phyloP scores from a whole-genome alignment of 306 rosid species.

The Acacia acuminata region DNA sequence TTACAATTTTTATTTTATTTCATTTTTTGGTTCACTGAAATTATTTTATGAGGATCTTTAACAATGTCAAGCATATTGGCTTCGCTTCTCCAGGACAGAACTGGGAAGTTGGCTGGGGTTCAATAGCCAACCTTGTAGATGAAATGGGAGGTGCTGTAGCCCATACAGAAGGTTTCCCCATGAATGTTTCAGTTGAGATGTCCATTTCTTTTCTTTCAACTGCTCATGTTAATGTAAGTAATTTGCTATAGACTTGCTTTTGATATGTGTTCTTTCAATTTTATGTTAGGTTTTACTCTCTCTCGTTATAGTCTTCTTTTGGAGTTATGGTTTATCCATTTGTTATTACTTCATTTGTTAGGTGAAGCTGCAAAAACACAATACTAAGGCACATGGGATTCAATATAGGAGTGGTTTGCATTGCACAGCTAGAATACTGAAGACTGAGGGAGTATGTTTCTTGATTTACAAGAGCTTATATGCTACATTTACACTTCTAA shows the following conservation, averaged over 20 bases:
- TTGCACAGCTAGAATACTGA: too few relatives aligned
- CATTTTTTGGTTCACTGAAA: neutral
- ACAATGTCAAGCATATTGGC: neutral
- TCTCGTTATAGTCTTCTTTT: neutral
- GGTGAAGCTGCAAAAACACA: too few relatives aligned
- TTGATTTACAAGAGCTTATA: too few relatives aligned
- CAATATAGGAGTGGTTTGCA: too few relatives aligned
- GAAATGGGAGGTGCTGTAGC: conserved; percentile 61
- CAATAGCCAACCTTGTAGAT: conserved; percentile 81
- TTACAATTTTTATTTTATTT: too few relatives aligned
- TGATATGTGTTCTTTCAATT: neutral
- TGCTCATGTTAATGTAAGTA: conserved; percentile 64
- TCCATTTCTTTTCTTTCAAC: conserved; percentile 67
- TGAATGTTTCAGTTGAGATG: conserved; percentile 91
- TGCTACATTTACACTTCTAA: too few relatives aligned
- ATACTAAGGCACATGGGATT: too few relatives aligned
- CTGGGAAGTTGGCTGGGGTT: conserved; percentile 71
- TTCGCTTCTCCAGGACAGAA: conserved; percentile 56
- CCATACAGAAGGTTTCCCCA: conserved; percentile 67
- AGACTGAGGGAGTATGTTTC: too few relatives aligned
- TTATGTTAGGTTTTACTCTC: neutral
- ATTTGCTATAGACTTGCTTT: neutral
- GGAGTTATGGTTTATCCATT: too few relatives aligned
- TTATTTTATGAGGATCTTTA: neutral
- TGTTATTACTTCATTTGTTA: too few relatives aligned